Percentiles rank a stretch among this genome's conserved stretches.
phyloP scores from a whole-genome alignment of 116 monocot species.

The Phalaenopsis hybrid region DNA sequence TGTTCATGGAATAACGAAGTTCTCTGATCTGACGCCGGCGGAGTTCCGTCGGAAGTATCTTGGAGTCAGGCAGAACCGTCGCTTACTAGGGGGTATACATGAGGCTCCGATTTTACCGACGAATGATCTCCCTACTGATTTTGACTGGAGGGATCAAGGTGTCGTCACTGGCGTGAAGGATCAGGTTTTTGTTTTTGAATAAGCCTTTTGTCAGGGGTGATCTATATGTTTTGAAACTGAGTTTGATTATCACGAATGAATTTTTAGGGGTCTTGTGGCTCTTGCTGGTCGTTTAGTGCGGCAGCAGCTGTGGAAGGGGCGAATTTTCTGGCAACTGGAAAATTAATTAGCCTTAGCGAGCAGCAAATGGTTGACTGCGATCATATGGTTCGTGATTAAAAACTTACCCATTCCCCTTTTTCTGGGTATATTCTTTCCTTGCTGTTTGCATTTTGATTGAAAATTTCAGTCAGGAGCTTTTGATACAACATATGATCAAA shows the following conservation, averaged over 20 bases:
- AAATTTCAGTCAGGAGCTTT: not conserved
- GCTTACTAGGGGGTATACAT: conserved; percentile 9
- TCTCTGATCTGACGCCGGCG: not conserved
- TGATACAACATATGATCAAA: not conserved
- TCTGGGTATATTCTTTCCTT: not conserved
- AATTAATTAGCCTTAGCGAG: conserved; percentile 70
- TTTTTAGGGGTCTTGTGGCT: conserved; percentile 64
- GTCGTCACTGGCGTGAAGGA: conserved; percentile 77
- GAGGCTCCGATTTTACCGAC: conserved; percentile 71
- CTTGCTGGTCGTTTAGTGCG: conserved; percentile 31
- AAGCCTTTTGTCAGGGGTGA: not conserved
- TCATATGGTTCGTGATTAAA: conserved; percentile 48
- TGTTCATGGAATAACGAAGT: no score
- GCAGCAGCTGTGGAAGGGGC: conserved; percentile 83
- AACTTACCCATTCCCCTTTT: not conserved
- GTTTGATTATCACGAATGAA: conserved; percentile 3
- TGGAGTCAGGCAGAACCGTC: conserved; percentile 32
- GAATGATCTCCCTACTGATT: conserved; percentile 59
- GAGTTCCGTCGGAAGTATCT: conserved; percentile 54
- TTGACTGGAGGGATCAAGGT: conserved; percentile 86
- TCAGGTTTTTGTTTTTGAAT: conserved; percentile 35
- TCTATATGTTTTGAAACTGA: not conserved
- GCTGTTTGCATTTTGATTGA: not conserved
- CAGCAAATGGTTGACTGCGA: conserved; percentile 93
- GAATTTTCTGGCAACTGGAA: conserved; percentile 71